Conservation (phyloP, 805 yeast species). For the Suhomyces emberorum region DNA sequence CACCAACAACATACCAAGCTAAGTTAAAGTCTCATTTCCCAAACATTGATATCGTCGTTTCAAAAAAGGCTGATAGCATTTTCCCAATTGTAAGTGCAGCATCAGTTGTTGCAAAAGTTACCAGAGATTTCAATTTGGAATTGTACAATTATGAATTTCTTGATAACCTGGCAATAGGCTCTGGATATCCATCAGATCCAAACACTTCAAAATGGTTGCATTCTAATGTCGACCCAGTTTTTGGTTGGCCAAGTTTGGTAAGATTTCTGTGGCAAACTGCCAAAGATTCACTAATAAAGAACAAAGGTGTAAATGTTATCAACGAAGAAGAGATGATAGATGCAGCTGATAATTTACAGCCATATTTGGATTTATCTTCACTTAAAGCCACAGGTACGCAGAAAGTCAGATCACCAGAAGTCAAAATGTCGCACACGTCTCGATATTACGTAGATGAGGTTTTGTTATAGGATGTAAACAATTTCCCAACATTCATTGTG, state of each 20-base stretch:
- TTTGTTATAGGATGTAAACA: background rate
- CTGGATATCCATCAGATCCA: slow-evolving; percentile 95
- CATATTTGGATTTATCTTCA: no score
- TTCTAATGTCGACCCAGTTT: slow-evolving; percentile 58
- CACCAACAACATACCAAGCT: slow-evolving; percentile 78
- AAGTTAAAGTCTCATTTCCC: slow-evolving; percentile 75
- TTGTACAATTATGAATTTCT: slow-evolving; percentile 27
- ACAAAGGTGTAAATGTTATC: slow-evolving; percentile 50
- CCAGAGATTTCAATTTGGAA: slow-evolving; percentile 68
- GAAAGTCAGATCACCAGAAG: no score
- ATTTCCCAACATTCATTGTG: no score
- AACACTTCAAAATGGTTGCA: slow-evolving; percentile 77
- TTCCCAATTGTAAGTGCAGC: slow-evolving; percentile 94
- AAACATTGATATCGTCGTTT: slow-evolving; percentile 65
- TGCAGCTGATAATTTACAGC: background rate
- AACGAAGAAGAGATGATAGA: slow-evolving; percentile 57
- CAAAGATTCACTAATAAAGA: slow-evolving; percentile 59
- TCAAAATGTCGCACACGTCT: no score
- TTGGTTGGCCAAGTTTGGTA: slow-evolving; percentile 83
- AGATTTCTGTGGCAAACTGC: slow-evolving; percentile 96
- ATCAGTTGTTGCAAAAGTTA: slow-evolving; percentile 92
- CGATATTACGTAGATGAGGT: background rate
- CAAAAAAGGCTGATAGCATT: slow-evolving; percentile 92
- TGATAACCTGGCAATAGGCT: slow-evolving; percentile 54
- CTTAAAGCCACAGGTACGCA: no score